Percentiles rank a stretch among this genome's conserved stretches.
phyloP scores from a whole-genome alignment of 805 yeast species.

The Candida suzukii region DNA sequence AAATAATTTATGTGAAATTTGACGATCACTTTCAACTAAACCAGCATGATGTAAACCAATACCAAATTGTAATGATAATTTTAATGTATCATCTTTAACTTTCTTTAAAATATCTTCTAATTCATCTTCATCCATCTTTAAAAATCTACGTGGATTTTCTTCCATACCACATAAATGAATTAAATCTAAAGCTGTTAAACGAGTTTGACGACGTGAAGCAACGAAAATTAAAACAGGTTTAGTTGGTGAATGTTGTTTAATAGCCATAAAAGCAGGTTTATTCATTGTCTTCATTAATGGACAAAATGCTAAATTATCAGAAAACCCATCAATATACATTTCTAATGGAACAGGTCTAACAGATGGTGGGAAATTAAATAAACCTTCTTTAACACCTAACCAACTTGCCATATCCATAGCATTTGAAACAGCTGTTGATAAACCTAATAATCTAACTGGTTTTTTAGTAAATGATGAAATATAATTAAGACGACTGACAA shows the following conservation, averaged over 20 bases:
- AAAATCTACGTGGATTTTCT: slow-evolving; percentile 64
- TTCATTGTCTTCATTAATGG: slow-evolving; percentile 85
- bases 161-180: slow-evolving; percentile 77
- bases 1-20: slow-evolving; percentile 62
- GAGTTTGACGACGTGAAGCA: slow-evolving; percentile 76
- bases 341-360: slow-evolving; percentile 83
- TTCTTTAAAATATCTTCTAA: slow-evolving; percentile 38
- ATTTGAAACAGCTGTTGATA: slow-evolving; percentile 83
- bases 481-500: slow-evolving; percentile 81
- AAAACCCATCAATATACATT: slow-evolving; percentile 84
- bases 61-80: slow-evolving; percentile 68
- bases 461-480: slow-evolving; percentile 52
- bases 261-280: slow-evolving; percentile 88
- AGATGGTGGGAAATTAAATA: slow-evolving; percentile 74
- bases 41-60: slow-evolving; percentile 84
- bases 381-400: slow-evolving; percentile 68
- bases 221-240: slow-evolving; percentile 84
- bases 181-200: slow-evolving; percentile 72
- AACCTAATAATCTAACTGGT: slow-evolving; percentile 62
- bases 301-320: slow-evolving; percentile 73
- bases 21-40: slow-evolving; percentile 64
- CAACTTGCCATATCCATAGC: slow-evolving; percentile 84
- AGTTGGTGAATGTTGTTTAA: slow-evolving; percentile 80
- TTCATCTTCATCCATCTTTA: slow-evolving; percentile 60
- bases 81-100: slow-evolving; percentile 80